Conservation (phyloP, 306 rosid genomes). For the Sophora flavescens region DNA sequence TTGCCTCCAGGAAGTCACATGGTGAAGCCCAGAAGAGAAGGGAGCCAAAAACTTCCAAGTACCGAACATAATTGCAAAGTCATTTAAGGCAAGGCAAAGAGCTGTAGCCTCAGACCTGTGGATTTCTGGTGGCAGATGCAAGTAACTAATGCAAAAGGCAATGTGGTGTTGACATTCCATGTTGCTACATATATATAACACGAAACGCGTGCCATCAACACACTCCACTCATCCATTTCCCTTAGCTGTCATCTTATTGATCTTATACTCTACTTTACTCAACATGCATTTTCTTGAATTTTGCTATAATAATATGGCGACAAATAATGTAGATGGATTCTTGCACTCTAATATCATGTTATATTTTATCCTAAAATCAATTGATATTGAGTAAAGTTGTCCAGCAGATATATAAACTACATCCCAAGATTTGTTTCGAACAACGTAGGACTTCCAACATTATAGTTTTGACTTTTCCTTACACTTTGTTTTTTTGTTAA, state of each 20-base stretch:
- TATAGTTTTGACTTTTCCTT: constrained; percentile 14
- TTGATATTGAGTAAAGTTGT: no score
- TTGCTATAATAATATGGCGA: no score
- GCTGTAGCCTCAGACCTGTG: constrained; percentile 12
- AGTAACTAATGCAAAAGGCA: constrained; percentile 27
- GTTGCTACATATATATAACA: not conserved
- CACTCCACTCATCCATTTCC: not conserved
- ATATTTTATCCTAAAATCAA: no score
- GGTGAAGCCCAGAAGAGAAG: constrained; percentile 44
- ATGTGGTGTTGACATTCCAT: constrained; percentile 28
- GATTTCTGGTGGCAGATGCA: not conserved
- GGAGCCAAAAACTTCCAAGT: constrained; percentile 29
- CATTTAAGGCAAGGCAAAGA: constrained; percentile 49
- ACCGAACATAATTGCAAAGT: constrained; percentile 45
- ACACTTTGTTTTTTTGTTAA: not conserved
- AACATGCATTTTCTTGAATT: not conserved
- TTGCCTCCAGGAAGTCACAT: constrained; percentile 42
- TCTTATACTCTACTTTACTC: constrained; percentile 2
- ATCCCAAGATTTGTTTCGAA: no score
- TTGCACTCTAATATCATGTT: no score
- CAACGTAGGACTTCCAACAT: no score
- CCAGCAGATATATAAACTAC: no score
- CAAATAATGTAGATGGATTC: no score
- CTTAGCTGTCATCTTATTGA: constrained; percentile 8
- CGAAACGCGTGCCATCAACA: constrained; percentile 36